Evolutionary conservation across 1,139 yeast species (phyloP).

Genomic region (Pichia sp.): DNA sequence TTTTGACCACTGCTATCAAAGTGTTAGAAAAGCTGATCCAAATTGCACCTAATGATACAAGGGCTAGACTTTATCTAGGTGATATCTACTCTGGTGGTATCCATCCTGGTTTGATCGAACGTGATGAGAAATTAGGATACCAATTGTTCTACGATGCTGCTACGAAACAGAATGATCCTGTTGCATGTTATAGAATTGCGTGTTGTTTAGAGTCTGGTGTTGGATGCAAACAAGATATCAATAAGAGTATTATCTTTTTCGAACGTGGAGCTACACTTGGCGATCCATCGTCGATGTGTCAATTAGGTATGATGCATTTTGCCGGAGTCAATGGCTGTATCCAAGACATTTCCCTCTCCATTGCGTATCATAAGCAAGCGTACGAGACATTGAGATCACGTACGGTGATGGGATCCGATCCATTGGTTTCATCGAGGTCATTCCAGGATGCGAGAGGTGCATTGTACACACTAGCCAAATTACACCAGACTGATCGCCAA

Average conservation of each 20-base stretch:
- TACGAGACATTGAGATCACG: slow-evolving; percentile 34
- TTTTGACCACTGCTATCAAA: slow-evolving; percentile 56
- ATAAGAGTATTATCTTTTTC: slow-evolving; percentile 51
- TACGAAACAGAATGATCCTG: slow-evolving; percentile 46
- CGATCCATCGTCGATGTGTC: slow-evolving; percentile 63
- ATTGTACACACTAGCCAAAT: slow-evolving; percentile 33
- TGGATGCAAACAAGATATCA: slow-evolving; percentile 47
- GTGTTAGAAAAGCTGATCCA: slow-evolving; percentile 49
- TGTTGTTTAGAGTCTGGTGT: slow-evolving; percentile 68
- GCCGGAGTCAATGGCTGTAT: slow-evolving; percentile 44
- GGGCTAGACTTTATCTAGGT: slow-evolving; percentile 57
- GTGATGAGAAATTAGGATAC: slow-evolving; percentile 59
- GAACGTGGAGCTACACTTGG: slow-evolving; percentile 57
- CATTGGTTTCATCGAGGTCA: slow-evolving; percentile 31
- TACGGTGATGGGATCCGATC: slow-evolving; percentile 30
- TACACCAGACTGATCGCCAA: slow-evolving; percentile 34
- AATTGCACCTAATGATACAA: slow-evolving; percentile 39
- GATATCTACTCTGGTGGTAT: slow-evolving; percentile 58
- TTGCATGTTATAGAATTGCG: slow-evolving; percentile 64
- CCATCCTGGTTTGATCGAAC: slow-evolving; percentile 46
- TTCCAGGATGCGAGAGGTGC: slow-evolving; percentile 34
- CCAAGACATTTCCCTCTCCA: slow-evolving; percentile 44
- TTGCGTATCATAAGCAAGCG: slow-evolving; percentile 58
- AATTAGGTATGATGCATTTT: slow-evolving; percentile 60
- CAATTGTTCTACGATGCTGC: slow-evolving; percentile 59